Base-by-base conservation (phyloP, 2,329 filamentous ascomycete genomes). In the Cladosporium sp. region DNA sequence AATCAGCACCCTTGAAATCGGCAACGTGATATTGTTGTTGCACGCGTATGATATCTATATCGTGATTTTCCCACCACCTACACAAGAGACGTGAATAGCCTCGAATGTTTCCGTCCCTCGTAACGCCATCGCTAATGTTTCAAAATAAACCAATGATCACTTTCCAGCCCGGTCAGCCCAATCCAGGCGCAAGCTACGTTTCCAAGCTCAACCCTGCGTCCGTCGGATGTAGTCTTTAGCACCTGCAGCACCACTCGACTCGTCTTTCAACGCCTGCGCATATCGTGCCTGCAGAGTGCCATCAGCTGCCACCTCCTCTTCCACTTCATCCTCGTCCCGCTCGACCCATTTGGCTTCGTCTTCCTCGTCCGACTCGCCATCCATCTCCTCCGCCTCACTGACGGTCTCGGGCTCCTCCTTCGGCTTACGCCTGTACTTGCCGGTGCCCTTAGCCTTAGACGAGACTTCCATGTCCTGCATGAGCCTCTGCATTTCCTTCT, bases 391-490 rank as follows among this genome's bases (percentile, higher is more conserved):
- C 4, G 78, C 77, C 65, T 84, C 82, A 67, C 82, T 84, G 64
- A 84, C 79, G 2, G 82, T 84, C 74, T 84, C 81, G 4, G 82
- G 78, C 65, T 83, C 82, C 55, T 79, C 79, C 67, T 79, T 80
- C 51, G 65, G 68, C 30, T 51, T n/a, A 24, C 47, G 59, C 62
- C 68, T 69, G 58, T 76, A 76, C 44, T 77, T 77, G 15, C 71
- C 73, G 11, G 73, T 75, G 21, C 72, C 73, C 59, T 77, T 77
- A n/a, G 72, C 70, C 57, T 72, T 74, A 47, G 77, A 79, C 24
- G 82, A 82, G 55, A 92, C 85, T 63, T 84, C 84, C 92, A 99
- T 96, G 72, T 95, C 94, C 76, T 90, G 90, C 93, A 99, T 97
- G 83, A 99, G 88, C 81, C 92, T 93, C 68, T 91, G 92, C 32